These are phyloP conservation scores for Pinus taeda DNA, from an alignment of 75 land plant genomes.

Conservation along the genomic window DNA sequence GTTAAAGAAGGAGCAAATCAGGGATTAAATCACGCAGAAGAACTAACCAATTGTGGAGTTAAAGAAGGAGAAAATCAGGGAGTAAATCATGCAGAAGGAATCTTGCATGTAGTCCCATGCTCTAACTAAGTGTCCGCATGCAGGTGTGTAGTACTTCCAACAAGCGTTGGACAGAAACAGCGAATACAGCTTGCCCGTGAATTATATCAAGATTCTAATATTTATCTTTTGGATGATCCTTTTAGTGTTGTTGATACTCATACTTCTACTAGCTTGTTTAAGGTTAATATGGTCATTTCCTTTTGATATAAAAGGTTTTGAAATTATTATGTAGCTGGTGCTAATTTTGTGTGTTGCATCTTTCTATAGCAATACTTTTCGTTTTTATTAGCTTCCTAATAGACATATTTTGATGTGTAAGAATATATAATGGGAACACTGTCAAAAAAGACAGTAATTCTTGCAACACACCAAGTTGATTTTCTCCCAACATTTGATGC, in stretches of 20 bases:
- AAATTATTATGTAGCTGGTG: neutral
- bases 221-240: constrained; percentile 38
- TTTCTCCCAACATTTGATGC: constrained; percentile 69
- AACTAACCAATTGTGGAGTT: no score
- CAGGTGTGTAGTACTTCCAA: no score
- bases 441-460: constrained; percentile 61
- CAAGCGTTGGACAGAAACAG: constrained; percentile 45
- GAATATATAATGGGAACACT: constrained; percentile 70
- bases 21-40: no score
- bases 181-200: constrained; percentile 36
- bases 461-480: constrained; percentile 92
- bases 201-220: constrained; percentile 32
- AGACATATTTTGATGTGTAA: constrained; percentile 22
- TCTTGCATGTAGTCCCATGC: no score
- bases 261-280: constrained; percentile 19
- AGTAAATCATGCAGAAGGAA: no score
- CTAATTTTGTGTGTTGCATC: neutral
- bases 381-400: neutral
- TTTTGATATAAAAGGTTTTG: neutral
- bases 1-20: no score
- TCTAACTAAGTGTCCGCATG: no score
- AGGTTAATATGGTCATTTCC: constrained; percentile 6
- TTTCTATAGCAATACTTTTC: neutral
- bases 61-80: no score
- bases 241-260: constrained; percentile 52